These are phyloP conservation scores for Diaporthe eres DNA, from an alignment of 2,329 filamentous ascomycete species.

Conservation along the genomic window DNA sequence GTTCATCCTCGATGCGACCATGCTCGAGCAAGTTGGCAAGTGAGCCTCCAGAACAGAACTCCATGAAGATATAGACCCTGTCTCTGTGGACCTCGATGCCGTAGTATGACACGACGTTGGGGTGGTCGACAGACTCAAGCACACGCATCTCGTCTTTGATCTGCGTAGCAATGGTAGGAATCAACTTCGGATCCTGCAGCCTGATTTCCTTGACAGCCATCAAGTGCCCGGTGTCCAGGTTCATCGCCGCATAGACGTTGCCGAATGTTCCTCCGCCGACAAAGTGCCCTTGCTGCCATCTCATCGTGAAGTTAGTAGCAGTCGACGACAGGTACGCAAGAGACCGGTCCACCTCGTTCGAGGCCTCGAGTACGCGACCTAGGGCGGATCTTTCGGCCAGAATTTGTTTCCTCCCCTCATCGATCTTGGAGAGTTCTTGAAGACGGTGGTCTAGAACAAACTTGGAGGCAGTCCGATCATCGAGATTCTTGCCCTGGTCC, in stretches of 20 bases:
- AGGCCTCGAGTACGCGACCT: slow-evolving; percentile 91
- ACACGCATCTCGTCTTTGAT: slow-evolving; percentile 98
- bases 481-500: slow-evolving; percentile 79
- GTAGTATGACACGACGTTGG: slow-evolving; percentile 97
- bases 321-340: slow-evolving; percentile 94
- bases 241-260: slow-evolving; percentile 97
- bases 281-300: slow-evolving; percentile 99
- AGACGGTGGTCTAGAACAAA: slow-evolving; percentile 83
- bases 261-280: slow-evolving; percentile 97
- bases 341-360: slow-evolving; percentile 95
- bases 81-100: slow-evolving; percentile 98
- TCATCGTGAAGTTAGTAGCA: slow-evolving; percentile 93
- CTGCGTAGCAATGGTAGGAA: slow-evolving; percentile 92
- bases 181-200: slow-evolving; percentile 94
- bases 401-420: slow-evolving; percentile 82
- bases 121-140: slow-evolving; percentile 93
- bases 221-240: slow-evolving; percentile 92
- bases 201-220: slow-evolving; percentile 99
- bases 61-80: slow-evolving; percentile 99
- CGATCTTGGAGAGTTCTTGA: slow-evolving; percentile 80
- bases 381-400: slow-evolving; percentile 89
- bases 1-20: slow-evolving; percentile 97
- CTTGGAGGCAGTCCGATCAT: slow-evolving; percentile 87
- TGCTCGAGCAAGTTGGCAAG: slow-evolving; percentile 92
- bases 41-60: slow-evolving; percentile 96